phyloP scores from a whole-genome alignment of 23 red algal genomes.

The Gracilaria caudata region DNA sequence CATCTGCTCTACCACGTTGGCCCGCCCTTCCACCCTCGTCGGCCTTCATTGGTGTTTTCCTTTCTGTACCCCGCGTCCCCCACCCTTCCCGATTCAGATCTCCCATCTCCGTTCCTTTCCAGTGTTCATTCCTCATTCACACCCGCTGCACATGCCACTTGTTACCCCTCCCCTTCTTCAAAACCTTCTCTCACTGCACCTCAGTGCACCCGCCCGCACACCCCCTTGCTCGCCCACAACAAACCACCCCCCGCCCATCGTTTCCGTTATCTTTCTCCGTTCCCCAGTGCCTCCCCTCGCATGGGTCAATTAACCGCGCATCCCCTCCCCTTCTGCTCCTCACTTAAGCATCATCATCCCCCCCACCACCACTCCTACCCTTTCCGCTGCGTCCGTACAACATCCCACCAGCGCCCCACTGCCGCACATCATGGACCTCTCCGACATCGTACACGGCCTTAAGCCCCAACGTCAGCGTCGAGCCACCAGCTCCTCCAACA shows the following conservation, averaged over 20 bases:
- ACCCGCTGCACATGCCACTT: background rate
- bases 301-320: background rate
- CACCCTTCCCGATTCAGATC: too few species aligned
- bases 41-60: background rate
- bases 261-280: background rate
- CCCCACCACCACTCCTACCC: background rate
- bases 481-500: background rate
- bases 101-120: background rate
- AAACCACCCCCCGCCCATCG: background rate
- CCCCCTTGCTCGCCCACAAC: background rate
- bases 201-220: background rate
- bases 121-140: background rate
- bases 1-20: too few species aligned
- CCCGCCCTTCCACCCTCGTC: too few species aligned
- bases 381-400: background rate
- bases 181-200: background rate
- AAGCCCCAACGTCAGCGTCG: slow-evolving; percentile 25
- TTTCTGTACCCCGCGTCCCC: background rate
- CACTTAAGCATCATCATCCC: background rate
- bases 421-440: slow-evolving; percentile 53
- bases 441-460: slow-evolving; percentile 43
- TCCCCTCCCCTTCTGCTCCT: background rate
- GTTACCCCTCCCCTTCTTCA: background rate
- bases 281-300: background rate
- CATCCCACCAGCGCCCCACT: background rate